These are phyloP conservation scores for Tuber indicum DNA, from an alignment of 495 filamentous ascomycete genomes.

Conservation along the genomic window DNA sequence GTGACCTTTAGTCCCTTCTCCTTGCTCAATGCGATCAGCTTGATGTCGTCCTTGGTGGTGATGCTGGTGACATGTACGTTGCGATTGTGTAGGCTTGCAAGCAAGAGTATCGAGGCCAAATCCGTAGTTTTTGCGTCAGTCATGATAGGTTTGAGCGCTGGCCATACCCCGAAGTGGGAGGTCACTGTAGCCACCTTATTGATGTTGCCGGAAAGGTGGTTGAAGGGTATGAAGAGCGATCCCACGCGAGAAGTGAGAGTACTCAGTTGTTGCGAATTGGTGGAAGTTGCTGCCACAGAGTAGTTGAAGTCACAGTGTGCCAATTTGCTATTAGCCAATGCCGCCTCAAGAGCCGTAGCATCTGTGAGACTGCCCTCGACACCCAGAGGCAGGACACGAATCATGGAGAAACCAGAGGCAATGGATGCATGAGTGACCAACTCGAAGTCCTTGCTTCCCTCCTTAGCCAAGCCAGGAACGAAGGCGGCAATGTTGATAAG, in stretches of 20 bases:
- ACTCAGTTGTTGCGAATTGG: constrained; percentile 68
- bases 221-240: constrained; percentile 81
- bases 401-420: constrained; percentile 74
- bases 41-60: constrained; percentile 75
- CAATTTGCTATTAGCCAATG: constrained; percentile 66
- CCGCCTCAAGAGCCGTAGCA: constrained; percentile 62
- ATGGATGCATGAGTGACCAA: constrained; percentile 66
- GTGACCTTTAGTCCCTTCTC: constrained; percentile 77
- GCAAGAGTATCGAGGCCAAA: constrained; percentile 68
- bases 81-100: constrained; percentile 75
- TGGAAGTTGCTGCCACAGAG: constrained; percentile 71
- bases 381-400: constrained; percentile 73
- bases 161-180: constrained; percentile 75
- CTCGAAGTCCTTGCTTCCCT: constrained; percentile 63
- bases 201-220: constrained; percentile 78
- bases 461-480: constrained; percentile 62
- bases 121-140: constrained; percentile 81
- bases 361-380: constrained; percentile 67
- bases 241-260: constrained; percentile 68
- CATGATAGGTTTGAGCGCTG: constrained; percentile 72
- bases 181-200: constrained; percentile 78
- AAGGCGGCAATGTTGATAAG: constrained; percentile 75
- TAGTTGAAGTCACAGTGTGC: constrained; percentile 80
- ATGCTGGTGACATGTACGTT: constrained; percentile 81
- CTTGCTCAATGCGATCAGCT: constrained; percentile 71